Conservation (phyloP, 1,139 yeast genomes). For the Scheffersomyces cryptocercus region DNA sequence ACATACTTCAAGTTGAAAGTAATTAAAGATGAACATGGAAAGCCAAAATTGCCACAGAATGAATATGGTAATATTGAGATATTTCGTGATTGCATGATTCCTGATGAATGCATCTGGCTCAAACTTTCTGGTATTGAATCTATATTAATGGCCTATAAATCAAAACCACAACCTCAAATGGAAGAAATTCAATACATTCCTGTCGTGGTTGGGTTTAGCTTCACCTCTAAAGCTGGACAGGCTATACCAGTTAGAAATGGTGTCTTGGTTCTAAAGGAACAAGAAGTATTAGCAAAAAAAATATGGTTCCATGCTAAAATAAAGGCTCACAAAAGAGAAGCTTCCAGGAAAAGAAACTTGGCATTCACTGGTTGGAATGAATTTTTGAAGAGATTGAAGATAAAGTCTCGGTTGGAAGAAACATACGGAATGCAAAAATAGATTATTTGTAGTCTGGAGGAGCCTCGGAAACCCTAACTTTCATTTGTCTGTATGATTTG, state of each 20-base stretch:
- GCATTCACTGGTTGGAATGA: conserved; percentile 23
- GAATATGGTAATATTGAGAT: conserved; percentile 39
- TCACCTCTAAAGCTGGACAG: conserved; percentile 23
- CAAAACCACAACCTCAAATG: conserved; percentile 4
- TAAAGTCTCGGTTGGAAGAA: conserved; percentile 22
- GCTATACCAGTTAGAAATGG: conserved; percentile 36
- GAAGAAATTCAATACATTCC: conserved; percentile 27
- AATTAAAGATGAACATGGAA: conserved; percentile 6
- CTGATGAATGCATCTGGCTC: conserved; percentile 34
- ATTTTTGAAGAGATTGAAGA: conserved; percentile 21
- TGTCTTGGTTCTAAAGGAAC: conserved; percentile 24
- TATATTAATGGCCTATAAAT: conserved; percentile 17
- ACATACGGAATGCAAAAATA: conserved; percentile 8
- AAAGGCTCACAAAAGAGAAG: conserved; percentile 10
- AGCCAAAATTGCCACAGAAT: conserved; percentile 26
- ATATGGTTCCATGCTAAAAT: conserved; percentile 31
- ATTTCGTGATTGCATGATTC: conserved; percentile 33
- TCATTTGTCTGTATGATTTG: conserved; percentile 13
- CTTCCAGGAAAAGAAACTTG: conserved; percentile 2
- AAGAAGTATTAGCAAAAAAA: conserved; percentile 21
- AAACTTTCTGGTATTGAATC: conserved; percentile 25
- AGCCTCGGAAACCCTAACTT: conserved; percentile 28
- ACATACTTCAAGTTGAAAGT: conserved; percentile 23
- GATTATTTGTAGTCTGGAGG: conserved; percentile 38
- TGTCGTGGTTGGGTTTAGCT: conserved; percentile 37